phyloP scores from a whole-genome alignment of 345 rosid species.

The Triadica sebifera region DNA sequence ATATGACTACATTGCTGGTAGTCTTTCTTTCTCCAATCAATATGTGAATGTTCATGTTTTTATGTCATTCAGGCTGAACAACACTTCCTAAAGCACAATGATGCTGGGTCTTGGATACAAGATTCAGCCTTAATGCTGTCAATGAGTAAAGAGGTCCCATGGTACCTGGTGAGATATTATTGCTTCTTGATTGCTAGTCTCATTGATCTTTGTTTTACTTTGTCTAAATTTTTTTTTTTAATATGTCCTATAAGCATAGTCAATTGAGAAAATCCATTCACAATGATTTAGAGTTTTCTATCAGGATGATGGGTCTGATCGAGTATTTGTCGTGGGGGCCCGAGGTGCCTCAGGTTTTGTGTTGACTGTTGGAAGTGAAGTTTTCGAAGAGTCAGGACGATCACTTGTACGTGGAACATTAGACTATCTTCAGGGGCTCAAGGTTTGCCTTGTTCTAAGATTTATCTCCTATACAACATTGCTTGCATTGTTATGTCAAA shows the following conservation, averaged over 20 bases:
- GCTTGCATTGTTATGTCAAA: background rate
- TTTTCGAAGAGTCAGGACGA: slow-evolving; percentile 90
- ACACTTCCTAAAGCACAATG: slow-evolving; percentile 88
- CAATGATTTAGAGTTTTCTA: slow-evolving; percentile 9
- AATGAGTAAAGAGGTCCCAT: slow-evolving; percentile 95
- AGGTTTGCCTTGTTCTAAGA: slow-evolving; percentile 46
- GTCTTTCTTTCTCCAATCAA: background rate
- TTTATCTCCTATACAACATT: background rate
- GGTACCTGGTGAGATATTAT: slow-evolving; percentile 75
- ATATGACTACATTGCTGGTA: background rate
- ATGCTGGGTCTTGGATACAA: slow-evolving; percentile 97
- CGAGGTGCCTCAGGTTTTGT: slow-evolving; percentile 66
- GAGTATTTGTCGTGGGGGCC: slow-evolving; percentile 68
- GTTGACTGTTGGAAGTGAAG: slow-evolving; percentile 69
- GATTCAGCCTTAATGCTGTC: slow-evolving; percentile 91
- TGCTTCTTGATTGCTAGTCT: background rate
- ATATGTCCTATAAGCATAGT: slow-evolving; percentile 5
- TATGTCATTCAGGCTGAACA: slow-evolving; percentile 68
- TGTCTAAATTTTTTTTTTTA: slow-evolving; percentile 5
- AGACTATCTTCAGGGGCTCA: slow-evolving; percentile 92
- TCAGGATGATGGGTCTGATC: slow-evolving; percentile 85
- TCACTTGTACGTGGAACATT: slow-evolving; percentile 92
- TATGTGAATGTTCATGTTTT: slow-evolving; percentile 13
- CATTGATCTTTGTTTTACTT: slow-evolving; percentile 8
- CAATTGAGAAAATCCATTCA: background rate